Percentiles rank a stretch among this genome's conserved stretches.
phyloP scores from a whole-genome alignment of 768 basidiomycete genomes.

The Royoungia palumana region DNA sequence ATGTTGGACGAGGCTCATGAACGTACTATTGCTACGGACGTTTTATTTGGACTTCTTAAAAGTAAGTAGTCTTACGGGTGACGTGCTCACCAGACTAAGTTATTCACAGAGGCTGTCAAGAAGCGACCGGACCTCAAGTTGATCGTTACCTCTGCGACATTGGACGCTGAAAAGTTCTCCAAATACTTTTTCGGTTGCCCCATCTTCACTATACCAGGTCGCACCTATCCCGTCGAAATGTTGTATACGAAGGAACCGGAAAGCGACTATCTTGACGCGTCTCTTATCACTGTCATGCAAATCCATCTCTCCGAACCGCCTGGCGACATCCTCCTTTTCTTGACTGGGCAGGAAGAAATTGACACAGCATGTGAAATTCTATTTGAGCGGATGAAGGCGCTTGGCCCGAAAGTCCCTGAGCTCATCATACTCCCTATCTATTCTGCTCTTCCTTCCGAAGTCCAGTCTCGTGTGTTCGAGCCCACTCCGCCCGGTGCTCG shows the following conservation, averaged over 20 bases:
- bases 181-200: conserved; percentile 99
- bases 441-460: conserved; percentile 95
- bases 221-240: conserved; percentile 97
- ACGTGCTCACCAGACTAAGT: conserved; percentile 13
- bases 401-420: conserved; percentile 98
- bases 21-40: conserved; percentile 97
- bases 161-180: conserved; percentile 99
- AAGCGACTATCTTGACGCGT: conserved; percentile 94
- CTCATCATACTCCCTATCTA: conserved; percentile 97
- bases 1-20: conserved; percentile 99
- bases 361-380: conserved; percentile 97
- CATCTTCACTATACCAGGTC: conserved; percentile 99
- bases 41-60: conserved; percentile 92
- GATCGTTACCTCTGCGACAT: conserved; percentile 96
- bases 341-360: conserved; percentile 98
- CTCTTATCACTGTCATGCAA: conserved; percentile 98
- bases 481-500: conserved; percentile 97
- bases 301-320: conserved; percentile 98
- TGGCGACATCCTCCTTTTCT: conserved; percentile 93
- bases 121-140: conserved; percentile 94
- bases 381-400: conserved; percentile 97
- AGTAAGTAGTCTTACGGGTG: conserved; percentile 25
- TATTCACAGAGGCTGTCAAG: conserved; percentile 79
- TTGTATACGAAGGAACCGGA: conserved; percentile 99
- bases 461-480: conserved; percentile 97